Base-by-base conservation (phyloP, 495 filamentous ascomycete genomes). In the Podospora fimiseda region DNA sequence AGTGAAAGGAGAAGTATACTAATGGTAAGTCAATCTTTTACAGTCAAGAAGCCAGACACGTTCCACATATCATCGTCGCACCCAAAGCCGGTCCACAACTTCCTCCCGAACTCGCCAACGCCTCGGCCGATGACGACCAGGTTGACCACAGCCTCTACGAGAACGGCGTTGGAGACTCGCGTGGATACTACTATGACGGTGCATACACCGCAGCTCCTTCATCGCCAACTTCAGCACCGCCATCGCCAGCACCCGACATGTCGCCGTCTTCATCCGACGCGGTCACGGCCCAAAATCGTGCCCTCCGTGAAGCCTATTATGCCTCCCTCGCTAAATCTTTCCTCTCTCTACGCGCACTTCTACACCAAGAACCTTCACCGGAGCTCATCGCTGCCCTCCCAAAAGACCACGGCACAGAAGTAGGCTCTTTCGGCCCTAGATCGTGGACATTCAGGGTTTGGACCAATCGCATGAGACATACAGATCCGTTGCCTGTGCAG, bases 11-110 rank as follows among this genome's bases (percentile, higher is more conserved):
- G 57, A 70, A 74, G 71, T 68, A 67, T 72, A 67, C 56, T 59
- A 59, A 59, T 55, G 43, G 44, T 47, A 47, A 47, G 56, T 59
- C 54, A 59, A 41, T 50, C 47, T 68, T 68, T 60, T 60, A 60
- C 69, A 91, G 87, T 71, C 80, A 81, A 40, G 83, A 90, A 76
- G 88, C 88, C 18, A 83, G 74, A 50, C 65, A 72, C 7, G 77
- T 91, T n/a, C 87, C 87, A 0, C 71, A 80, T 36, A 71, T 90
- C 2, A 76, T 88, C 16, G 73, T 75, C 14, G 83, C 81, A 0
- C 73, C 78, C 33, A 74, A 72, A 60, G 62, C 70, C 51, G 76
- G 77, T 15, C 67, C 78, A 14, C 58, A 72, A 55, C 64, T 65
- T 63, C 64, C 68, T 65, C 52, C 73, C 56, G 52, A 71, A 58